Evolutionary conservation across 257 asterid genomes (phyloP), one percentile per base, ranked within the genome.

Genomic region (Gentiana dahurica): DNA sequence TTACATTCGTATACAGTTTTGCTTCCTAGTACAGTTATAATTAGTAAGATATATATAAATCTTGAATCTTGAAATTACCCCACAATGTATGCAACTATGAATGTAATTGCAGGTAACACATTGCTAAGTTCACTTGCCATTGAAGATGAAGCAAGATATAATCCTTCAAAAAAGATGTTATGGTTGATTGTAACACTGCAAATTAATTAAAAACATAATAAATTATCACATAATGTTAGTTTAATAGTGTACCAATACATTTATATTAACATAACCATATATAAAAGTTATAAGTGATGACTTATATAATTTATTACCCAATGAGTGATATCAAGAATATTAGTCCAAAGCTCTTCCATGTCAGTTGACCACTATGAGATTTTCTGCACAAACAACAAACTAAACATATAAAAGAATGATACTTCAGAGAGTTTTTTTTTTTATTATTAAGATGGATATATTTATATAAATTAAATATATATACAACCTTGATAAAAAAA

Each of bases 121-220:
- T 77, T 77, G 2, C 68, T 67, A 63, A 71, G 56, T 51, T 79
- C 79, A 70, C 77, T 67, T 35, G 74, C 77, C 12, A 62, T 71
- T n/a, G 82, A 66, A 3, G 82, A 77, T 38, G 82, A 77, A n/a
- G 82, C 64, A 36, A 69, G 49, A 56, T 73, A 73, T 1, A 77
- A 54, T 35, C 79, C 82, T 62, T 74, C 73, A 68, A 66, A 73
- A 58, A 69, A 70, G 1, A 70, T 36, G 49, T 69, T 73, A 58
- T 77, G 82, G 64, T 72, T 59, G 10, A 72, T 58, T 47, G 82
- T 77, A 13, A 77, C 67, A 5, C 82, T 73, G 77, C 63, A 63
- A 24, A 24, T 34, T 5, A 41, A 15, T 67, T 48, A 51, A 15
- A 6, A 11, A 52, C 48, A 34, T 3, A n/a, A 36, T 5, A 57